A percentile compares a stretch with the other conserved stretches of the same genome.
These are phyloP conservation scores for Hortiboletus campestris DNA, from an alignment of 768 basidiomycete species.

Conservation along the genomic window DNA sequence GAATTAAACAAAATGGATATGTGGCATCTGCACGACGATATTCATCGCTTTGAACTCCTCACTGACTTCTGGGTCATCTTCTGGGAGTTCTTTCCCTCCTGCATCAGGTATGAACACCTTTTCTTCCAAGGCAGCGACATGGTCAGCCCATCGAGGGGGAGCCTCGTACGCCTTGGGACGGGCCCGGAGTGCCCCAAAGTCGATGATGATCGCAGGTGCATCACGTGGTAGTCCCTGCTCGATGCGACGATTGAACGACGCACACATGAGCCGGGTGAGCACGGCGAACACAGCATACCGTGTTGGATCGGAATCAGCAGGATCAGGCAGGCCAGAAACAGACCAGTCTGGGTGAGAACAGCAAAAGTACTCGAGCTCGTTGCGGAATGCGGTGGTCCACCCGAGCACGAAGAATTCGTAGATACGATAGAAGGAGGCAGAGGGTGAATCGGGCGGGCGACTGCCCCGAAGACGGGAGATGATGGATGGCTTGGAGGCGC, in stretches of 20 bases:
- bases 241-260: constrained; percentile 12
- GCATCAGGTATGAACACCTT: constrained; percentile 4
- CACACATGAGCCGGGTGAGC: constrained; percentile 10
- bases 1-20: constrained; percentile 6
- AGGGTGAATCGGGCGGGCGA: constrained; percentile 1
- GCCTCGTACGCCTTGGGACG: constrained; percentile 11
- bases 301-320: background rate
- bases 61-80: constrained; percentile 3
- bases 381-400: constrained; percentile 11
- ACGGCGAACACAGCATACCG: constrained; percentile 6
- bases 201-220: constrained; percentile 8
- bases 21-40: constrained; percentile 10
- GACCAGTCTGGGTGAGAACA: constrained; percentile 6
- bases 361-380: constrained; percentile 13
- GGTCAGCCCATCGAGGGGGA: background rate
- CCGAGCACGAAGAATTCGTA: constrained; percentile 12
- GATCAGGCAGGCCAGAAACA: background rate
- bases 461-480: background rate
- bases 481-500: background rate
- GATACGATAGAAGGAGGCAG: constrained; percentile 7
- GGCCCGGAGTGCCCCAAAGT: constrained; percentile 8
- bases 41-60: constrained; percentile 10
- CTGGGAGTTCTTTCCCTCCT: background rate
- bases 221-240: constrained; percentile 7
- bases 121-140: background rate